Base-by-base conservation (phyloP, 2,329 filamentous ascomycete genomes). In the Helotiales sp. region DNA sequence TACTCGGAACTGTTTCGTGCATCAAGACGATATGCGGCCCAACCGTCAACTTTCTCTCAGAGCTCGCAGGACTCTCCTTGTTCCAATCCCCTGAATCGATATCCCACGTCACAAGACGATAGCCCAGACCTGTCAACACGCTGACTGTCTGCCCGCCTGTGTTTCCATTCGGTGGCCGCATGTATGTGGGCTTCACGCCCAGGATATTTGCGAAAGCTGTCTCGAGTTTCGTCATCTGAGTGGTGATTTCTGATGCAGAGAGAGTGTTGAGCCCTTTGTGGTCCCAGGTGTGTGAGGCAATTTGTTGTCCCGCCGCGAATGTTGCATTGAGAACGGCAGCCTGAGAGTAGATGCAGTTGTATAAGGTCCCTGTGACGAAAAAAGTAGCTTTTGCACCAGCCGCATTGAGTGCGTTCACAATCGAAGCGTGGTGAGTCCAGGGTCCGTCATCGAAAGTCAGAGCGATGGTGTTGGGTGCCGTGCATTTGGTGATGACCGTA, bases 391-490 rank as follows among this genome's bases (percentile, higher is more conserved):
- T 88, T 17, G 85, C 87, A 26, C 83, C 79, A 74, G 89, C 88
- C 37, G 79, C 40, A 13, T 80, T 63, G 54, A 91, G 81, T 54
- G 88, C 79, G 71, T 89, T 84, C n/a, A 91, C 81, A 15, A 91
- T 81, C 66, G 87, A 83, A 49, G 78, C 77, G 1, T 88, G 90
- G 76, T 87, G 89, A 32, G 82, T 76, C 70, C 84, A 85, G 15
- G 88, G 89, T 1, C 89, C 89, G 73, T 91, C 89, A 70, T 91
- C 89, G 72, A 85, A 91, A 0, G 88, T 91, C 64, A 91, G 76
- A 24, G 89, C 89, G 69, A 91, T 82, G 3, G 85, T 86, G 61
- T 87, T 86, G 1, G 84, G 80, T n/a, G 80, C 80, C 22, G 78
- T 79, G 68, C 86, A 87, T 20, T 55, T 34, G 17, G 47, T 50